These are phyloP conservation scores for Boletus edulis DNA, from an alignment of 768 basidiomycete species.

Conservation along the genomic window DNA sequence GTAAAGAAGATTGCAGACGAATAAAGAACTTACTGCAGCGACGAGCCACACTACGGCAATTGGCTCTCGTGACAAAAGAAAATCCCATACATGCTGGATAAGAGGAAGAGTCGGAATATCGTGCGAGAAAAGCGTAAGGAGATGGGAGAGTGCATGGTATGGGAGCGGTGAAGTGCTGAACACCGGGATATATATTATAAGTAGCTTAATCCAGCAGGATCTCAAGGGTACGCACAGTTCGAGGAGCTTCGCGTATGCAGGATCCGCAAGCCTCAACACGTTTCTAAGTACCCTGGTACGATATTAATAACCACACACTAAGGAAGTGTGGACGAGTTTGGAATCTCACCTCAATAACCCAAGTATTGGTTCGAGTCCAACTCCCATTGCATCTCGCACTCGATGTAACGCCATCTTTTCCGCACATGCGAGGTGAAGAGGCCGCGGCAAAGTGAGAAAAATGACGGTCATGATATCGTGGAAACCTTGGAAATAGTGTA, in stretches of 20 bases:
- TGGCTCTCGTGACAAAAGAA: constrained; percentile 78
- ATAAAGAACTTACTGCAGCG: constrained; percentile 52
- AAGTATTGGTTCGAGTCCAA: constrained; percentile 78
- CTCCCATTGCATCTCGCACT: constrained; percentile 86
- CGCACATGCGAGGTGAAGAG: constrained; percentile 54
- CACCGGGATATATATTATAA: neutral
- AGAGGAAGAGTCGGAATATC: constrained; percentile 87
- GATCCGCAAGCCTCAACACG: constrained; percentile 68
- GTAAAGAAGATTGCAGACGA: neutral
- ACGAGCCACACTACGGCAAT: constrained; percentile 80
- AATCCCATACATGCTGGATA: constrained; percentile 92
- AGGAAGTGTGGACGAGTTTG: neutral
- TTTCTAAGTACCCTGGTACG: constrained; percentile 64
- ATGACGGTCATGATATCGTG: constrained; percentile 91
- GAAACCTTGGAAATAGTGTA: constrained; percentile 91
- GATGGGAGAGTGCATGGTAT: constrained; percentile 86
- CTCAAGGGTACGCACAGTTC: constrained; percentile 48
- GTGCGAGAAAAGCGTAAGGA: constrained; percentile 90
- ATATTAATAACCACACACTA: neutral
- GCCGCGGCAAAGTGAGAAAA: constrained; percentile 66
- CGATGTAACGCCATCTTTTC: constrained; percentile 33
- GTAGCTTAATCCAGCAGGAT: neutral
- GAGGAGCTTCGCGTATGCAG: constrained; percentile 63
- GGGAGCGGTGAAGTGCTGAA: constrained; percentile 73
- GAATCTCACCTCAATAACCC: constrained; percentile 64